Percentiles rank a stretch among this genome's conserved stretches.
Evolutionary conservation across 2,329 filamentous ascomycete genomes (phyloP).

Genomic region (Alternaria sp.): DNA sequence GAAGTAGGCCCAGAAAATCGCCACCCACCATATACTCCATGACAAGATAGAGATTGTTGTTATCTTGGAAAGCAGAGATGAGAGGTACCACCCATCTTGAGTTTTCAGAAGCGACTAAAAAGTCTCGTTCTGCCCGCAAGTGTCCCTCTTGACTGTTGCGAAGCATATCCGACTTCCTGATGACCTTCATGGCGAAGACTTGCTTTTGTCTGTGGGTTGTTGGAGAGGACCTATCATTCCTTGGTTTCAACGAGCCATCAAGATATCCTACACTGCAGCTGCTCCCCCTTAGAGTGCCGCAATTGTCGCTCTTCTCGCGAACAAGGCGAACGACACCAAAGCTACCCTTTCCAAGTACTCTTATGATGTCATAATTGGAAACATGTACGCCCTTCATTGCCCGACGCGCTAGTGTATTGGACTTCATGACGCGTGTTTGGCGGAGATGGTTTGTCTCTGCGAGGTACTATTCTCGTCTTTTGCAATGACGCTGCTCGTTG

Average conservation of each 20-base stretch:
- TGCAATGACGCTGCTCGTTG: constrained; percentile 64
- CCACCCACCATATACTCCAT: constrained; percentile 99
- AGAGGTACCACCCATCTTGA: constrained; percentile 91
- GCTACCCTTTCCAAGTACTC: constrained; percentile 89
- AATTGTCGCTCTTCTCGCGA: constrained; percentile 64
- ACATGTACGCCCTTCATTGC: constrained; percentile 61
- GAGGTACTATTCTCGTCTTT: constrained; percentile 67
- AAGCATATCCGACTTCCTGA: constrained; percentile 92
- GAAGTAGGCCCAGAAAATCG: constrained; percentile 87
- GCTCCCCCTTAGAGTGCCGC: constrained; percentile 21
- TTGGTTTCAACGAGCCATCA: constrained; percentile 16
- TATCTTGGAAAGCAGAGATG: constrained; percentile 88
- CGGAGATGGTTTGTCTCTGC: constrained; percentile 80
- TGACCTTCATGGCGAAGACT: constrained; percentile 96
- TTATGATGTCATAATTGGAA: constrained; percentile 80
- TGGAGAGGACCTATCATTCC: neutral
- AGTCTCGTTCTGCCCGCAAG: constrained; percentile 88
- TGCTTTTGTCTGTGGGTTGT: constrained; percentile 50
- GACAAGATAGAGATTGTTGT: constrained; percentile 84
- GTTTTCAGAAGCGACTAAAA: constrained; percentile 87
- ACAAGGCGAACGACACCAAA: constrained; percentile 93
- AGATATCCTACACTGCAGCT: constrained; percentile 22
- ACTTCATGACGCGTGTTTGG: constrained; percentile 74
- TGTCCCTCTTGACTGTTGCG: constrained; percentile 92
- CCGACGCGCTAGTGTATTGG: constrained; percentile 62